A percentile compares a stretch with the other conserved stretches of the same genome.
These are phyloP conservation scores for Talaromyces liani DNA, from an alignment of 495 filamentous ascomycete genomes.

Conservation along the genomic window DNA sequence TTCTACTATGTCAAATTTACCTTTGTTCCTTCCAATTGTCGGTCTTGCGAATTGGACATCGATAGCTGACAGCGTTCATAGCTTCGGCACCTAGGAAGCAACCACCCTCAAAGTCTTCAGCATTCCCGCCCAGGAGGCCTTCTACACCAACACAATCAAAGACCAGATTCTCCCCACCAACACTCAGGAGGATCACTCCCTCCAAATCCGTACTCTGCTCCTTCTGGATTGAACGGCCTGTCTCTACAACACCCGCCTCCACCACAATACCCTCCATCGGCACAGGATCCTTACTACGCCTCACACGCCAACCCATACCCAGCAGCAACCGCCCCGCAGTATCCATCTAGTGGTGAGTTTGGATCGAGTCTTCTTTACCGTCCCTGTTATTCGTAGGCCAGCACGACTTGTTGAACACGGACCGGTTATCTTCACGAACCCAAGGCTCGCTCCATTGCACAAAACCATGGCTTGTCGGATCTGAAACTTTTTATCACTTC, in stretches of 20 bases:
- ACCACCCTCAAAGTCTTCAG: slow-evolving; percentile 32
- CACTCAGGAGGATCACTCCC: slow-evolving; percentile 37
- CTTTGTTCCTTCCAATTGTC: not conserved
- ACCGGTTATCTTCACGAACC: not conserved
- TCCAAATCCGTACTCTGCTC: slow-evolving; percentile 49
- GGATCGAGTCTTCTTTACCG: slow-evolving; percentile 7
- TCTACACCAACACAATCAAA: slow-evolving; percentile 58
- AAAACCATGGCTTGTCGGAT: not conserved
- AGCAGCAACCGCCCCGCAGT: slow-evolving; percentile 61
- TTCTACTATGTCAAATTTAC: not conserved
- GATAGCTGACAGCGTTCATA: slow-evolving; percentile 14
- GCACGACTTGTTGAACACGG: not conserved
- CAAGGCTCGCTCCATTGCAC: not conserved
- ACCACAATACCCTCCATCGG: slow-evolving; percentile 46
- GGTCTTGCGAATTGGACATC: not conserved
- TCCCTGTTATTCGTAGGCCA: not conserved
- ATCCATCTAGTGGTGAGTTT: slow-evolving; percentile 71
- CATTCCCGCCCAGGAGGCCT: slow-evolving; percentile 57
- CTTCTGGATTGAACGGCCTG: slow-evolving; percentile 34
- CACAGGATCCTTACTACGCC: slow-evolving; percentile 66
- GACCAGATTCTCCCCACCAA: slow-evolving; percentile 41
- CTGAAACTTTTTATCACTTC: not conserved
- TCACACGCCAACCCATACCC: slow-evolving; percentile 66
- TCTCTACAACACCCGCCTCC: slow-evolving; percentile 33
- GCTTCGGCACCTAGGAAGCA: slow-evolving; percentile 26